Percentiles rank a stretch among this genome's conserved stretches.
These are phyloP conservation scores for Aspergillus mulundensis DNA, from an alignment of 495 filamentous ascomycete genomes.

Conservation along the genomic window DNA sequence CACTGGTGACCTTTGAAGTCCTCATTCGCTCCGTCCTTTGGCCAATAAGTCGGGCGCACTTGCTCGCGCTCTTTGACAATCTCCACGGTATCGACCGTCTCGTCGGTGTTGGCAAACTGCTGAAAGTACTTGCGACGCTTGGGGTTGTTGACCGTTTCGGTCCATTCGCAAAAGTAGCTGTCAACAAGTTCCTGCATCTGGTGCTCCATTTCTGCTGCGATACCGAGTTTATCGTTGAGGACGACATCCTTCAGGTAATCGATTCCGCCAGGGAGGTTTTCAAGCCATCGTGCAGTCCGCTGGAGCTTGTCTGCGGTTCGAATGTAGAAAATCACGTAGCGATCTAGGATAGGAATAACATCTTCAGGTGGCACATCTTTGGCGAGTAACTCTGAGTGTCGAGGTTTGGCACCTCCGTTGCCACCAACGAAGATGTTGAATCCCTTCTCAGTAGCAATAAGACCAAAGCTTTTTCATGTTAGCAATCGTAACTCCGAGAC, in stretches of 20 bases:
- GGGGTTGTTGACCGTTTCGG: conserved; percentile 71
- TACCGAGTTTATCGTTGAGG: conserved; percentile 84
- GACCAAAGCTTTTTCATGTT: conserved; percentile 63
- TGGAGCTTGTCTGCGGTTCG: conserved; percentile 94
- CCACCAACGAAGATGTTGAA: conserved; percentile 94
- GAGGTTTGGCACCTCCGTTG: conserved; percentile 86
- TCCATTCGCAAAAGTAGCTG: conserved; percentile 96
- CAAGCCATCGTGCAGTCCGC: conserved; percentile 90
- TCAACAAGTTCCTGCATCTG: conserved; percentile 89
- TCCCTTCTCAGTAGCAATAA: conserved; percentile 91
- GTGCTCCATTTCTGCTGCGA: conserved; percentile 77
- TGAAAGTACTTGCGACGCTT: conserved; percentile 67
- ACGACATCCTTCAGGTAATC: conserved; percentile 80
- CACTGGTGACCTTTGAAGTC: conserved; percentile 77
- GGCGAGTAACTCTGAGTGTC: conserved; percentile 81
- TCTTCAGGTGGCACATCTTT: conserved; percentile 87
- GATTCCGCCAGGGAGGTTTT: conserved; percentile 82
- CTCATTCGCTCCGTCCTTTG: conserved; percentile 59
- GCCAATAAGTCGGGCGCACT: conserved; percentile 77
- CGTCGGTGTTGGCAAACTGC: conserved; percentile 85
- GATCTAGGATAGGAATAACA: conserved; percentile 81
- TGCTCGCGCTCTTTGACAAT: conserved; percentile 72
- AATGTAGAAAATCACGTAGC: conserved; percentile 95
- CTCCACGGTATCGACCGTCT: conserved; percentile 67
- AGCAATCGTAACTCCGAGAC: conserved; percentile 5